A percentile compares a stretch with the other conserved stretches of the same genome.
These are phyloP conservation scores for Phialophora tarda DNA, from an alignment of 2,329 filamentous ascomycete genomes.

Conservation along the genomic window DNA sequence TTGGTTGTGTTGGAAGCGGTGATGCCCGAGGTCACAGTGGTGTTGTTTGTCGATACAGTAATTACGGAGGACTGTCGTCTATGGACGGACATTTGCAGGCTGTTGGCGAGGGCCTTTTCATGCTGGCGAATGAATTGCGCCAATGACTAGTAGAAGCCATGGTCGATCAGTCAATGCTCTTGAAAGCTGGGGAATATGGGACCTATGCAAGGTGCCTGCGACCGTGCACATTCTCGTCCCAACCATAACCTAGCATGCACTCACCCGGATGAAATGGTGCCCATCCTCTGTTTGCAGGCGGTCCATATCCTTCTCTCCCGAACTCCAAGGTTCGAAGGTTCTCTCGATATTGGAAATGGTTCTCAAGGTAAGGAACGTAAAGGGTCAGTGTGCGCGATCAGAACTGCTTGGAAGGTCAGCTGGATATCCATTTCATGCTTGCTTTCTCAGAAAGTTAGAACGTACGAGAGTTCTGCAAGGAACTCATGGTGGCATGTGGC, in stretches of 20 bases:
- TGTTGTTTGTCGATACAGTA: slow-evolving; percentile 62
- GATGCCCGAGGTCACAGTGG: slow-evolving; percentile 66
- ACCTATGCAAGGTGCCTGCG: not conserved
- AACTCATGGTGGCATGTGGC: slow-evolving; percentile 34
- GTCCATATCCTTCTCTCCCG: slow-evolving; percentile 48
- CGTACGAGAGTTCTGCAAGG: slow-evolving; percentile 31
- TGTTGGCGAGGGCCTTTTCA: slow-evolving; percentile 96
- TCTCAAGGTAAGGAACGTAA: slow-evolving; percentile 45
- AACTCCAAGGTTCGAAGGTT: slow-evolving; percentile 6
- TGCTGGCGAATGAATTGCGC: slow-evolving; percentile 95
- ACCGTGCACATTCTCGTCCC: slow-evolving; percentile 12
- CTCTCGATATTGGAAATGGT: slow-evolving; percentile 13
- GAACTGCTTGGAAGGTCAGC: slow-evolving; percentile 41
- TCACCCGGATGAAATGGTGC: slow-evolving; percentile 56
- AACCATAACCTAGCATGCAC: slow-evolving; percentile 25
- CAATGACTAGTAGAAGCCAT: slow-evolving; percentile 69
- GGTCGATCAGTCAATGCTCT: slow-evolving; percentile 17
- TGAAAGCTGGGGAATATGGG: not conserved
- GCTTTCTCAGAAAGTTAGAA: slow-evolving; percentile 25
- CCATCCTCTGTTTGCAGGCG: slow-evolving; percentile 58
- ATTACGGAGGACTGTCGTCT: slow-evolving; percentile 69
- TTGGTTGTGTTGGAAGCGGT: slow-evolving; percentile 60
- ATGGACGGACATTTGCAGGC: slow-evolving; percentile 73
- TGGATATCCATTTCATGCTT: slow-evolving; percentile 43
- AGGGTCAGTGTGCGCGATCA: slow-evolving; percentile 45